Evolutionary conservation across 2,329 filamentous ascomycete species (phyloP).

Genomic region (Aureobasidium subglaciale): DNA sequence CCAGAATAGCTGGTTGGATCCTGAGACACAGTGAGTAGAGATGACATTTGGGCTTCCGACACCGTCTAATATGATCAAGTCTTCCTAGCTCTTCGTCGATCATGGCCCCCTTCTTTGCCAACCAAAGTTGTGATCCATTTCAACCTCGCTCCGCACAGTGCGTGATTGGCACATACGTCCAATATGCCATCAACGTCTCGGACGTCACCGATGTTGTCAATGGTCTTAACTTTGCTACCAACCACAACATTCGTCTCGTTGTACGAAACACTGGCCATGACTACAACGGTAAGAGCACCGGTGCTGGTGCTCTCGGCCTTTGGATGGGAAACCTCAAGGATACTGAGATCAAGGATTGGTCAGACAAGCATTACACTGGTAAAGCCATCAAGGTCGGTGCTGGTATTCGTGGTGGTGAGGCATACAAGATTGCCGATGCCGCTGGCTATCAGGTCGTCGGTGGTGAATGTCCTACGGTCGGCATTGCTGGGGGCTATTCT

Average conservation of each 20-base stretch:
- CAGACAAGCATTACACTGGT: slow-evolving; percentile 40
- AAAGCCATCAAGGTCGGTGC: slow-evolving; percentile 48
- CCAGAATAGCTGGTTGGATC: slow-evolving; percentile 37
- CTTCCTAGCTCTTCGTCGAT: slow-evolving; percentile 24
- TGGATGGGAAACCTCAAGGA: slow-evolving; percentile 52
- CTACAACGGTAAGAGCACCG: slow-evolving; percentile 52
- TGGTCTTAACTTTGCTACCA: slow-evolving; percentile 35
- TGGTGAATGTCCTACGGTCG: slow-evolving; percentile 50
- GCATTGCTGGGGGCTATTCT: slow-evolving; percentile 52
- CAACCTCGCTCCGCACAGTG: slow-evolving; percentile 30
- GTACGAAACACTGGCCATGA: slow-evolving; percentile 38
- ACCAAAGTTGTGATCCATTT: slow-evolving; percentile 39
- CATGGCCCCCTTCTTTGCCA: slow-evolving; percentile 30
- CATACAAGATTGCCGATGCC: slow-evolving; percentile 40
- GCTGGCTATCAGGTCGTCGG: slow-evolving; percentile 47
- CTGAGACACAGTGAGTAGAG: slow-evolving; percentile 34
- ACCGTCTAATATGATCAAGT: neutral
- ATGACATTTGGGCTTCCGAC: too few species aligned
- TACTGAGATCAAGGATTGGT: slow-evolving; percentile 37
- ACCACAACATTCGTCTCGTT: slow-evolving; percentile 46
- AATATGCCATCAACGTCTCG: slow-evolving; percentile 26
- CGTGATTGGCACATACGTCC: slow-evolving; percentile 38
- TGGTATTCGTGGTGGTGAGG: slow-evolving; percentile 45
- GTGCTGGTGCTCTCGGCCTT: slow-evolving; percentile 50
- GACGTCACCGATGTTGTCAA: slow-evolving; percentile 21